These are phyloP conservation scores for Periglandula ipomoeae DNA, from an alignment of 2,329 filamentous ascomycete genomes.

Conservation along the genomic window DNA sequence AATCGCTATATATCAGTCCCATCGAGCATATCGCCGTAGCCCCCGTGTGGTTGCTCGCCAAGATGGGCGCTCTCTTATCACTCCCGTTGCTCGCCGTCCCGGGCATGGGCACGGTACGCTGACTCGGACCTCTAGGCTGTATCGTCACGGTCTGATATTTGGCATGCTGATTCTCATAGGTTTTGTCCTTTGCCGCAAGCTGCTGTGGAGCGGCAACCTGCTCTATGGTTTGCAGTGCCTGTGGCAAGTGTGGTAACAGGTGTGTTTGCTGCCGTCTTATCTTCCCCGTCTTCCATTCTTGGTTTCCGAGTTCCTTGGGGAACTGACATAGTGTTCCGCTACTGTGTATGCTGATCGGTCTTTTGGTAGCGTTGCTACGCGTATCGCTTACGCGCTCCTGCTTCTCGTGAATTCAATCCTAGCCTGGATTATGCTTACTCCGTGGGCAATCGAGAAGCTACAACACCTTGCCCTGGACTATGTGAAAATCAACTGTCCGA, in stretches of 20 bases:
- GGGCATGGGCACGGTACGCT: constrained; percentile 71
- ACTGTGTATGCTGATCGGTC: not conserved
- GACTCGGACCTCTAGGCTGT: not conserved
- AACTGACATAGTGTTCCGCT: not conserved
- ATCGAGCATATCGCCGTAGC: too few relatives aligned
- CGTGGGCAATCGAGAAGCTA: constrained; percentile 94
- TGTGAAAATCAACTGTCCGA: constrained; percentile 87
- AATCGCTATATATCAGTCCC: too few relatives aligned
- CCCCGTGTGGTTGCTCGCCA: constrained; percentile 2
- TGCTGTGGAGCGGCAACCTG: constrained; percentile 97
- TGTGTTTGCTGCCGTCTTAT: constrained; percentile 26
- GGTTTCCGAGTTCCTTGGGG: not conserved
- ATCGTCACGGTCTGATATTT: not conserved
- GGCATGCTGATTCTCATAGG: constrained; percentile 31
- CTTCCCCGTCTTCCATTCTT: constrained; percentile 1
- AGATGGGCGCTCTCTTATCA: constrained; percentile 87
- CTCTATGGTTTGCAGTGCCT: constrained; percentile 89
- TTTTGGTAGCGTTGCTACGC: constrained; percentile 70
- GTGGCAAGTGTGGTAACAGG: constrained; percentile 96
- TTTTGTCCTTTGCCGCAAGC: constrained; percentile 71
- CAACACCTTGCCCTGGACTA: constrained; percentile 90
- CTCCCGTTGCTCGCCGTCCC: constrained; percentile 83
- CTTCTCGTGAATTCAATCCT: constrained; percentile 94
- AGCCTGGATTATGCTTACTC: constrained; percentile 98
- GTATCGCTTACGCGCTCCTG: constrained; percentile 91